These are phyloP conservation scores for Gracilaria vermiculophylla DNA, from an alignment of 23 red algal genomes.

Conservation along the genomic window DNA sequence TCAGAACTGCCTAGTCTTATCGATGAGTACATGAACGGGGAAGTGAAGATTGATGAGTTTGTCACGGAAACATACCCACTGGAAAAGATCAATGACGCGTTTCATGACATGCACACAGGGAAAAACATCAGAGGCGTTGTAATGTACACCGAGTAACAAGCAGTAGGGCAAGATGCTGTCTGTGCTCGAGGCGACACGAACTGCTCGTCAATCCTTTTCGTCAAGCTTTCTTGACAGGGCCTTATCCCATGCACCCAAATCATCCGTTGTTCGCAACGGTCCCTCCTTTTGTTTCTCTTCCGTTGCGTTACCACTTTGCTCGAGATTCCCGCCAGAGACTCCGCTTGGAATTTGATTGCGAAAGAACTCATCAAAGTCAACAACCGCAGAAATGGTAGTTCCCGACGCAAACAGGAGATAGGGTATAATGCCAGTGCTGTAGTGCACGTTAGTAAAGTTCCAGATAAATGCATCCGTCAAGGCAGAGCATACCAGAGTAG, in stretches of 20 bases:
- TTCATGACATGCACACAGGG: slow-evolving; percentile 90
- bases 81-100: slow-evolving; percentile 84
- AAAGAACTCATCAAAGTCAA: slow-evolving; percentile 51
- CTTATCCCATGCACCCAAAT: background rate
- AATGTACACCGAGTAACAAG: slow-evolving; percentile 11
- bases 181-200: background rate
- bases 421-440: slow-evolving; percentile 5
- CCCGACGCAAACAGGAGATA: slow-evolving; percentile 35
- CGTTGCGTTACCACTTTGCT: background rate
- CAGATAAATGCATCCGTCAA: slow-evolving; percentile 24
- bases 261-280: background rate
- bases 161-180: background rate
- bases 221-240: background rate
- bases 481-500: background rate
- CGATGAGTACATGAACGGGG: slow-evolving; percentile 86
- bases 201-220: background rate
- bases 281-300: background rate
- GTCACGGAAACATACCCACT: slow-evolving; percentile 75
- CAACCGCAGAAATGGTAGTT: background rate
- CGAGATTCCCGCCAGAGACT: background rate
- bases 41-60: slow-evolving; percentile 86
- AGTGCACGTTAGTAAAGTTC: background rate
- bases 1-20: slow-evolving; percentile 77
- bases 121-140: slow-evolving; percentile 85
- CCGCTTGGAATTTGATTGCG: background rate